These are phyloP conservation scores for Eremothecium coryli DNA, from an alignment of 1,139 yeast genomes.

Conservation along the genomic window DNA sequence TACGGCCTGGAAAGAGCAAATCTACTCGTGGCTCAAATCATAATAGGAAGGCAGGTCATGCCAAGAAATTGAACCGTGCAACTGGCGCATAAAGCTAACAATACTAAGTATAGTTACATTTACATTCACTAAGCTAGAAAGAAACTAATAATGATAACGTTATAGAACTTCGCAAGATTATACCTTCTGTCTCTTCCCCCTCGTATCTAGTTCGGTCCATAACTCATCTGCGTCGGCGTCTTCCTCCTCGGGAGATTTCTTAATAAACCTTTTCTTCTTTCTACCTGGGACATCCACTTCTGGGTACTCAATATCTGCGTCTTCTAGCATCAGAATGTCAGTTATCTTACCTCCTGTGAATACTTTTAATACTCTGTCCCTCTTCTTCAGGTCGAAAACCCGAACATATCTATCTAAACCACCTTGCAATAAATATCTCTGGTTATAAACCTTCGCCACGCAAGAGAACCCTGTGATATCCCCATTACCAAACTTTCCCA, in stretches of 20 bases:
- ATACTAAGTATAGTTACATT: neutral
- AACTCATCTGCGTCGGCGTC: conserved; percentile 13
- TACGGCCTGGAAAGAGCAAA: no score
- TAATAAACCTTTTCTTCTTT: conserved; percentile 10
- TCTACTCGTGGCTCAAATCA: conserved; percentile 43
- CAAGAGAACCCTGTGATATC: conserved; percentile 40
- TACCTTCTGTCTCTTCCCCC: conserved; percentile 7
- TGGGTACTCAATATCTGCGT: conserved; percentile 20
- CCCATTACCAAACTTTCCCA: conserved; percentile 35
- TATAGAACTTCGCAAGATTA: neutral
- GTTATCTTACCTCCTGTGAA: conserved; percentile 69
- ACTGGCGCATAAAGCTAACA: neutral
- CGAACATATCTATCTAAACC: conserved; percentile 83
- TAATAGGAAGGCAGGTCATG: conserved; percentile 53
- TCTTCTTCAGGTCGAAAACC: conserved; percentile 51
- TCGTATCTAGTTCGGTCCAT: conserved; percentile 12
- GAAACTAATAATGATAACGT: neutral
- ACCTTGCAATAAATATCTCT: conserved; percentile 45
- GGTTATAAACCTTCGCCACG: conserved; percentile 24
- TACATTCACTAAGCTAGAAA: neutral
- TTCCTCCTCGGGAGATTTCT: conserved; percentile 12
- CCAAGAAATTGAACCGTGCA: conserved; percentile 35
- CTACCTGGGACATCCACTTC: conserved; percentile 10
- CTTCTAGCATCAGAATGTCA: conserved; percentile 41
- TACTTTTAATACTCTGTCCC: conserved; percentile 60